These are phyloP conservation scores for Globisporangium cederbergense DNA, from an alignment of 352 stramenopile genomes.

Conservation along the genomic window DNA sequence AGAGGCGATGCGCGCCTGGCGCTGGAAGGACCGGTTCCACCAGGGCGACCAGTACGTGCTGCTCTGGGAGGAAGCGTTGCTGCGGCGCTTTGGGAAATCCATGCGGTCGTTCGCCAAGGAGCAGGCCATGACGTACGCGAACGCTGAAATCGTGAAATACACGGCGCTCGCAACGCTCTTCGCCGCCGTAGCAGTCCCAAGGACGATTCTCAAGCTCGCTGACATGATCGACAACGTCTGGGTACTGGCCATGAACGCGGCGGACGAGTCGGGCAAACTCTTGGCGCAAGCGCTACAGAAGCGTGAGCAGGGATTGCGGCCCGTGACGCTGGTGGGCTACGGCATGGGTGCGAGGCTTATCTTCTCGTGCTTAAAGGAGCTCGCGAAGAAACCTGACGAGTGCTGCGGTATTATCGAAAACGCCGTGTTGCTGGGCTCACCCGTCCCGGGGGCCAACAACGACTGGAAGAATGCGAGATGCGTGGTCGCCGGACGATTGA, in stretches of 20 bases:
- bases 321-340: constrained; percentile 88
- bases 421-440: constrained; percentile 82
- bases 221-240: constrained; percentile 87
- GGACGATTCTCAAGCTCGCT: constrained; percentile 58
- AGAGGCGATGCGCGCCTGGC: constrained; percentile 55
- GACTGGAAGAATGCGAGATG: constrained; percentile 70
- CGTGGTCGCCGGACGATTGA: constrained; percentile 80
- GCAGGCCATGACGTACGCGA: constrained; percentile 65
- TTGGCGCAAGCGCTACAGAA: constrained; percentile 64
- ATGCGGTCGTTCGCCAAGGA: constrained; percentile 77
- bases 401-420: constrained; percentile 86
- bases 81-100: constrained; percentile 73
- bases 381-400: constrained; percentile 57
- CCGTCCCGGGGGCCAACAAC: constrained; percentile 45
- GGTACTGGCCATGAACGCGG: constrained; percentile 75
- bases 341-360: constrained; percentile 88
- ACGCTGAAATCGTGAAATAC: constrained; percentile 69
- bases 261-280: constrained; percentile 69
- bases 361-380: constrained; percentile 86
- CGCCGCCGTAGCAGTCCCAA: constrained; percentile 65
- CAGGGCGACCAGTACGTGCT: constrained; percentile 84
- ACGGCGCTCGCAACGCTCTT: constrained; percentile 76
- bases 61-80: constrained; percentile 66
- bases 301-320: constrained; percentile 71
- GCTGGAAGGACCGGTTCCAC: constrained; percentile 80